Percentiles rank a stretch among this genome's conserved stretches.
Conservation (phyloP, 208 protist species). For the Plasmodiophora brassicae region DNA sequence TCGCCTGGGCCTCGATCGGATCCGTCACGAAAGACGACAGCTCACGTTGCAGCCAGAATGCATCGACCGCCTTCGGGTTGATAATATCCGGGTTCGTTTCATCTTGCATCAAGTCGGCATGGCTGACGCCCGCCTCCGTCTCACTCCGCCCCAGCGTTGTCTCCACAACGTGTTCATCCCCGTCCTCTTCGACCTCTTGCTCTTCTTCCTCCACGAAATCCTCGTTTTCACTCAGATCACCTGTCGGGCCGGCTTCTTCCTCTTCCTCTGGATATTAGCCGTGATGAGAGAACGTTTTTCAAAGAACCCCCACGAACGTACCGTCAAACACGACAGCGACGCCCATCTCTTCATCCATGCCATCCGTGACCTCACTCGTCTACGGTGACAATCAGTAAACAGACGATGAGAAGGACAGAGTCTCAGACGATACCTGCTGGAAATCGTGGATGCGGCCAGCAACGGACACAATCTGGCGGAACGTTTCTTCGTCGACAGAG, state of each 20-base stretch:
- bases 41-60: conserved; percentile 80
- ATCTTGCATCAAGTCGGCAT: background rate
- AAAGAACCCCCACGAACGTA: conserved; percentile 58
- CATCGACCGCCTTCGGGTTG: conserved; percentile 65
- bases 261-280: conserved; percentile 22
- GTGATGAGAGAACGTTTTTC: background rate
- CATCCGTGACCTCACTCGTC: conserved; percentile 44
- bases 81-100: conserved; percentile 51
- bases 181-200: conserved; percentile 36
- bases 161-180: background rate
- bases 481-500: conserved; percentile 52
- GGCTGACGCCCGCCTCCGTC: conserved; percentile 6
- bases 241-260: conserved; percentile 42
- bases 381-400: background rate
- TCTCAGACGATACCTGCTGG: background rate
- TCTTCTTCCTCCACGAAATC: conserved; percentile 39
- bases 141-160: too few relatives aligned
- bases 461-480: conserved; percentile 51
- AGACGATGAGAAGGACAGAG: background rate
- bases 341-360: conserved; percentile 60
- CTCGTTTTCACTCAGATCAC: conserved; percentile 39
- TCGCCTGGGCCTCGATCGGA: conserved; percentile 61
- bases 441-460: background rate
- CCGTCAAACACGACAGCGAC: conserved; percentile 77
- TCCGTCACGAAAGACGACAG: conserved; percentile 64